These are phyloP conservation scores for Ogataea neopini DNA, from an alignment of 805 yeast genomes.

Conservation along the genomic window DNA sequence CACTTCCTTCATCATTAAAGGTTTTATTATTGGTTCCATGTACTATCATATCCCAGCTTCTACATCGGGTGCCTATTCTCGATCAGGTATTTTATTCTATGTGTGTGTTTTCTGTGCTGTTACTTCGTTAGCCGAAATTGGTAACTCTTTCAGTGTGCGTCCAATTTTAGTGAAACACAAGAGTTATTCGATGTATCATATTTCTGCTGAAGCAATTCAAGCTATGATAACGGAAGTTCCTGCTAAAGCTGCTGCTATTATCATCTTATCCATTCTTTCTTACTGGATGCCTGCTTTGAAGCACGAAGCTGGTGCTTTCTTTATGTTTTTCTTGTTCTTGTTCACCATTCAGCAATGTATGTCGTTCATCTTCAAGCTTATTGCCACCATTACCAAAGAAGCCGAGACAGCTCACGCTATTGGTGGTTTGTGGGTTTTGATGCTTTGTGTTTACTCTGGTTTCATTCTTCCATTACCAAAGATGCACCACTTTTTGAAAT, in stretches of 20 bases:
- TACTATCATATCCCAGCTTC: conserved; percentile 52
- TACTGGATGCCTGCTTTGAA: conserved; percentile 58
- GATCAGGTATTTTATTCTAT: conserved; percentile 64
- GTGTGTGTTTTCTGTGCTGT: conserved; percentile 62
- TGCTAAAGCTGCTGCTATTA: conserved; percentile 50
- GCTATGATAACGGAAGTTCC: conserved; percentile 63
- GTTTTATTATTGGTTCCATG: conserved; percentile 61
- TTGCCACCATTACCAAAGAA: conserved; percentile 52
- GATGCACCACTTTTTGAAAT: conserved; percentile 62
- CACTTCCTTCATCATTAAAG: conserved; percentile 56
- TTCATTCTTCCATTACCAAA: conserved; percentile 42
- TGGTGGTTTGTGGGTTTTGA: conserved; percentile 55
- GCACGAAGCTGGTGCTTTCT: conserved; percentile 55
- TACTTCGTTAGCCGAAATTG: conserved; percentile 63
- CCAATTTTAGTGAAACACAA: conserved; percentile 64
- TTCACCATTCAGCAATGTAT: conserved; percentile 49
- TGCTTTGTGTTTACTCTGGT: conserved; percentile 59
- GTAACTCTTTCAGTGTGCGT: conserved; percentile 59
- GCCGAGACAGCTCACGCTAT: conserved; percentile 58
- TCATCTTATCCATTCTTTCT: conserved; percentile 45
- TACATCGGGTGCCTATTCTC: conserved; percentile 57
- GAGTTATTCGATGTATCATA: conserved; percentile 61
- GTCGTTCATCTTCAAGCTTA: conserved; percentile 52
- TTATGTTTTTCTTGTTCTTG: conserved; percentile 47
- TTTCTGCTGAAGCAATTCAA: conserved; percentile 64